Evolutionary conservation across 1,139 yeast species (phyloP).

Genomic region (Taphrina flavorubra): DNA sequence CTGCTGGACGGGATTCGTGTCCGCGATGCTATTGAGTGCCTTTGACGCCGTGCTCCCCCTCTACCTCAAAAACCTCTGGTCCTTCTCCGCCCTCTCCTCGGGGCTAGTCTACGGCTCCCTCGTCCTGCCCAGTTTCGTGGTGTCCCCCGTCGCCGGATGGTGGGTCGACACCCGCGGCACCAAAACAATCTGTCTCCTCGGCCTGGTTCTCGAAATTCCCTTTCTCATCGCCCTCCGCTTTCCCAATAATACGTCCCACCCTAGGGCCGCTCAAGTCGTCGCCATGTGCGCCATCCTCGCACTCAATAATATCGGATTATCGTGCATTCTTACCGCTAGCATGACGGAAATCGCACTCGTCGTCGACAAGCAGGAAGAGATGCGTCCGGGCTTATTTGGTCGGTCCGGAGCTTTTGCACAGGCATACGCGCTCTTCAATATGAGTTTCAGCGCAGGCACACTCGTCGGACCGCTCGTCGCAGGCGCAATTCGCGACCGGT

Average conservation of each 20-base stretch:
- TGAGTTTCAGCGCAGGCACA: constrained; percentile 51
- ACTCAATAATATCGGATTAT: constrained; percentile 48
- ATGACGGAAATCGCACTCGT: constrained; percentile 51
- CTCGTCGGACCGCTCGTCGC: constrained; percentile 52
- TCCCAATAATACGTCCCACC: constrained; percentile 49
- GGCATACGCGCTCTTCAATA: constrained; percentile 53
- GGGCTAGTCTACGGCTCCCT: constrained; percentile 49
- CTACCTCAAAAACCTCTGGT: constrained; percentile 50
- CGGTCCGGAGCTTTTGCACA: constrained; percentile 52
- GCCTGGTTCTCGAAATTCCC: constrained; percentile 47
- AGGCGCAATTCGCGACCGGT: constrained; percentile 45
- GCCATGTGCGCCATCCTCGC: constrained; percentile 50
- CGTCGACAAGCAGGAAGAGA: constrained; percentile 47
- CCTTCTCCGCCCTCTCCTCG: constrained; percentile 50
- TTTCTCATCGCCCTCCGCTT: constrained; percentile 49
- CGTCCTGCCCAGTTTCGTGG: constrained; percentile 50
- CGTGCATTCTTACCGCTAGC: constrained; percentile 49
- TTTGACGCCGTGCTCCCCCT: constrained; percentile 52
- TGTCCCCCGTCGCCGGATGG: constrained; percentile 52
- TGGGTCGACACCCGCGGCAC: constrained; percentile 51
- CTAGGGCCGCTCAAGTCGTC: constrained; percentile 49
- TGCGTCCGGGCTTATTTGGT: constrained; percentile 51
- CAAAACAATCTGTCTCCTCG: constrained; percentile 48
- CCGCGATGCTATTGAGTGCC: constrained; percentile 51
- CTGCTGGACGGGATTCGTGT: constrained; percentile 48